Percentiles rank a stretch among this genome's conserved stretches.
phyloP scores from a whole-genome alignment of 768 basidiomycete genomes.

The Lepiota venenata region DNA sequence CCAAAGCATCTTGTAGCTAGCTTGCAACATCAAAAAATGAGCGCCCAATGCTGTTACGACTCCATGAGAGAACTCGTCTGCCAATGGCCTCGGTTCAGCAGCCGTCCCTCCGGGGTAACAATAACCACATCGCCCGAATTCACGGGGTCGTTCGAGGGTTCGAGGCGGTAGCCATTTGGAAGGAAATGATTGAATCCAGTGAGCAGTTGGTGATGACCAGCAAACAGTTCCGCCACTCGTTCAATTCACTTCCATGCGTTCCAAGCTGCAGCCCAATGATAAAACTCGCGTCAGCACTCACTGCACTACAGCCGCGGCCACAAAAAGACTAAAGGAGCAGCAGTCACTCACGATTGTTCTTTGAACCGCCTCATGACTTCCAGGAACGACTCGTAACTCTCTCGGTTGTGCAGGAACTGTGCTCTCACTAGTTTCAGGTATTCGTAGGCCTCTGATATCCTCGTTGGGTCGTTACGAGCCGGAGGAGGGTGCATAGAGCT shows the following conservation, averaged over 20 bases:
- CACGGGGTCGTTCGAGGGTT: slow-evolving; percentile 10
- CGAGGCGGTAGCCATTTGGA: slow-evolving; percentile 12
- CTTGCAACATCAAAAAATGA: background rate
- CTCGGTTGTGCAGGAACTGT: slow-evolving; percentile 9
- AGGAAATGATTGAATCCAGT: slow-evolving; percentile 13
- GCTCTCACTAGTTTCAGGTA: slow-evolving; percentile 10
- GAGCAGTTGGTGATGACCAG: slow-evolving; percentile 10
- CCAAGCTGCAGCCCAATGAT: background rate
- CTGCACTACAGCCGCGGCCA: background rate
- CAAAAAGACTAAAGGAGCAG: background rate
- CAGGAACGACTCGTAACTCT: slow-evolving; percentile 9
- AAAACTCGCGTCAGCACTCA: background rate
- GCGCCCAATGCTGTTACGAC: background rate
- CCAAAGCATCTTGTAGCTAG: no score
- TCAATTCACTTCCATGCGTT: slow-evolving; percentile 12
- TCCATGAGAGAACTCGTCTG: background rate
- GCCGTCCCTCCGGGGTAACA: slow-evolving; percentile 10
- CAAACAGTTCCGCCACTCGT: slow-evolving; percentile 10
- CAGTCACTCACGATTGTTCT: slow-evolving; percentile 6
- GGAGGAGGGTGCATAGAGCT: background rate
- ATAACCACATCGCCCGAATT: slow-evolving; percentile 5
- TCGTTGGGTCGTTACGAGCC: background rate
- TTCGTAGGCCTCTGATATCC: slow-evolving; percentile 7
- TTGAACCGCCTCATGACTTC: slow-evolving; percentile 11
- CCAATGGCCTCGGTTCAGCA: background rate